Evolutionary conservation across 257 asterid genomes (phyloP).

Genomic region (Solanum tarapatanum): DNA sequence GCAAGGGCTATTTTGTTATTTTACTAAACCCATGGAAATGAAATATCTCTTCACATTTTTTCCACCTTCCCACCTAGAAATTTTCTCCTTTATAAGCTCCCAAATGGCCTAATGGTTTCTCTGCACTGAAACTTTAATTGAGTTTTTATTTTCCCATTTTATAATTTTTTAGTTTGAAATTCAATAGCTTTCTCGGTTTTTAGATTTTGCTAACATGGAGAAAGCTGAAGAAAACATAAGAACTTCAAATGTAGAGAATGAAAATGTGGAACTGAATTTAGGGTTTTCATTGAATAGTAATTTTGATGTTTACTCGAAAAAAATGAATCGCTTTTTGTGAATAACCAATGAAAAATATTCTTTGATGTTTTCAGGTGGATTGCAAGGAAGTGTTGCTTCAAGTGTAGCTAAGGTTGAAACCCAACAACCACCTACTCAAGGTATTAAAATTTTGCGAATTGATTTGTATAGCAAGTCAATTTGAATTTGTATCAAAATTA

Average conservation of each 20-base stretch:
- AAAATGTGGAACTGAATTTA: constrained; percentile 26
- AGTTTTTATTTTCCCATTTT: too few relatives aligned
- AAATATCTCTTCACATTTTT: too few relatives aligned
- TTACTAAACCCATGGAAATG: too few relatives aligned
- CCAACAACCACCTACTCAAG: constrained; percentile 22
- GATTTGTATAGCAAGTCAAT: too few relatives aligned
- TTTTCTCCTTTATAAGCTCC: not conserved
- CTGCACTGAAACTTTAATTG: too few relatives aligned
- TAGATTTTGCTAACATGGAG: constrained; percentile 13
- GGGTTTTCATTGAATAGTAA: constrained; percentile 14
- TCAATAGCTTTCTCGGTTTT: not conserved
- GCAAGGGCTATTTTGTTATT: too few relatives aligned
- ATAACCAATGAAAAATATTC: constrained; percentile 1
- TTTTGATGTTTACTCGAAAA: too few relatives aligned
- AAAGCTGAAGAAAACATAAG: constrained; percentile 6
- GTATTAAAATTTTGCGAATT: constrained; percentile 9
- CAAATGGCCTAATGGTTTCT: not conserved
- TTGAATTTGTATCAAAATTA: too few relatives aligned
- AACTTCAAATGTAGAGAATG: not conserved
- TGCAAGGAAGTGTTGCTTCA: constrained; percentile 38
- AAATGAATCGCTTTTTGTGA: not conserved
- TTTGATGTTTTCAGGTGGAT: constrained; percentile 21
- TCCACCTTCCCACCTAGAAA: too few relatives aligned
- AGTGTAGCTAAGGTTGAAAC: constrained; percentile 28
- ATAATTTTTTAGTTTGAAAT: too few relatives aligned